A percentile compares a stretch with the other conserved stretches of the same genome.
These are phyloP conservation scores for Boletellus emodensis DNA, from an alignment of 768 basidiomycete genomes.

Conservation along the genomic window DNA sequence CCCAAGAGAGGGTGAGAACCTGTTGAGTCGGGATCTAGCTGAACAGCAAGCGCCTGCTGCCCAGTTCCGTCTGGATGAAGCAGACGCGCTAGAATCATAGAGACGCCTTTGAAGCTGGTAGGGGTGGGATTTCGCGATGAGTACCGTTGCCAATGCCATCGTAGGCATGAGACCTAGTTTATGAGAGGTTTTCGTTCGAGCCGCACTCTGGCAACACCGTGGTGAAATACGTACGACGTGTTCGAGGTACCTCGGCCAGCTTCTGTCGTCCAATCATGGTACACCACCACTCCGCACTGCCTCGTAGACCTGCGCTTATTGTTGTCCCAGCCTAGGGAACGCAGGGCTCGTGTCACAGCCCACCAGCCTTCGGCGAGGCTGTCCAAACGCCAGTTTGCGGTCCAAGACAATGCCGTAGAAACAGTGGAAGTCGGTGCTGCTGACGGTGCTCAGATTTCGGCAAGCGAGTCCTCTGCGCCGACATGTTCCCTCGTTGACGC, in stretches of 20 bases:
- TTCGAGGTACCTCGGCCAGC: not conserved
- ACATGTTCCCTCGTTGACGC: not conserved
- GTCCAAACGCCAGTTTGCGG: constrained; percentile 45
- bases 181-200: too few species aligned
- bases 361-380: constrained; percentile 54
- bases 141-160: too few species aligned
- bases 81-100: constrained; percentile 8
- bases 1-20: constrained; percentile 32
- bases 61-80: constrained; percentile 6
- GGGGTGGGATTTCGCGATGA: not conserved
- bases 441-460: constrained; percentile 35
- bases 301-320: constrained; percentile 9
- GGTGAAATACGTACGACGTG: too few species aligned
- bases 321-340: constrained; percentile 30
- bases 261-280: constrained; percentile 16
- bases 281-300: not conserved
- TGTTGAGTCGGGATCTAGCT: constrained; percentile 1
- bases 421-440: constrained; percentile 43
- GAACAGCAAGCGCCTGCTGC: not conserved
- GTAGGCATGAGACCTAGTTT: too few species aligned
- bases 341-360: constrained; percentile 39
- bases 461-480: constrained; percentile 21
- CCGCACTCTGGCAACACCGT: too few species aligned
- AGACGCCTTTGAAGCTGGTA: not conserved
- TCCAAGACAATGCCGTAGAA: constrained; percentile 47